Evolutionary conservation across 345 rosid species (phyloP).

Genomic region (Eucalyptus pauciflora): DNA sequence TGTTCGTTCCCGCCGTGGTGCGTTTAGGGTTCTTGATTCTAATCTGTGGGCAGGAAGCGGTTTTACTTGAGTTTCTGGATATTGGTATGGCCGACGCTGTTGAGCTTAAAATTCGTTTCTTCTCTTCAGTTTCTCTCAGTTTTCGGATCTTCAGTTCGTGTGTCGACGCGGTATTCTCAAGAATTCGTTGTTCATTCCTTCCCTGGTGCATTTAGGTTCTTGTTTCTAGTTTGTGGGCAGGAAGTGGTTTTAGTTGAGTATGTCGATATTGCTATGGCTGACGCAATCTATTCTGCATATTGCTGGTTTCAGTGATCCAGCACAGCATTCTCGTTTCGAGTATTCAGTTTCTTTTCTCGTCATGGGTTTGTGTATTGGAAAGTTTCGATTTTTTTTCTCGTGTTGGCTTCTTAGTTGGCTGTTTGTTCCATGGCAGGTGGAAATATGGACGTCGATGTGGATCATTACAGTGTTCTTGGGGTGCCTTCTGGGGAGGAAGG

Average conservation of each 20-base stretch:
- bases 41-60: background rate
- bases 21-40: background rate
- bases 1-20: background rate
- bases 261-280: background rate
- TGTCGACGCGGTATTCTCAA: background rate
- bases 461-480: conserved; percentile 78
- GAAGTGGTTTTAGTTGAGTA: background rate
- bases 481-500: conserved; percentile 86
- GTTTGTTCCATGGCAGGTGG: background rate
- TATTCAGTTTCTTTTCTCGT: background rate
- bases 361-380: background rate
- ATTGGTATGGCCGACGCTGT: background rate
- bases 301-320: too few relatives aligned
- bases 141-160: background rate
- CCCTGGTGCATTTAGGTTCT: background rate
- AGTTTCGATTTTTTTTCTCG: background rate
- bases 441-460: conserved; percentile 40
- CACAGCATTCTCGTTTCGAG: background rate
- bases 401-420: background rate
- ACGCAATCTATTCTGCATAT: background rate
- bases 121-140: background rate
- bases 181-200: background rate
- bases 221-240: background rate
- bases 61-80: background rate
- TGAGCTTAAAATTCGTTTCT: background rate